Percentiles rank a stretch among this genome's conserved stretches.
phyloP scores from a whole-genome alignment of 2,329 filamentous ascomycete genomes.

The Colletotrichum spaethianum region DNA sequence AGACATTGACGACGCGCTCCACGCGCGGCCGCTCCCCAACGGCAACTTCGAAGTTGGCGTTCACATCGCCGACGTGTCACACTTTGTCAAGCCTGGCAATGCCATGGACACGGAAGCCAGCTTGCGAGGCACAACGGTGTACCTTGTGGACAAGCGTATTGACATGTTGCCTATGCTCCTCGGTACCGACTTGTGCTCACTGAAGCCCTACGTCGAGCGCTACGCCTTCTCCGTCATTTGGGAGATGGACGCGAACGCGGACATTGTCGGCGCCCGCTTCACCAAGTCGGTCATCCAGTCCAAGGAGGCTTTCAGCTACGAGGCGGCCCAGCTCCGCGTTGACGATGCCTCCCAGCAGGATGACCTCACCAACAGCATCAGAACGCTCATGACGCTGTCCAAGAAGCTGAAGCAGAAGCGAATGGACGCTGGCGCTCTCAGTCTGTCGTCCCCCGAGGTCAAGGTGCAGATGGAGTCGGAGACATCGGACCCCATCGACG shows the following conservation, averaged over 20 bases:
- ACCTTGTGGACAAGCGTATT: constrained; percentile 98
- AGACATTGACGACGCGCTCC: constrained; percentile 97
- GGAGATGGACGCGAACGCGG: constrained; percentile 89
- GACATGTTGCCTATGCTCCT: constrained; percentile 99
- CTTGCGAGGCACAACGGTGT: constrained; percentile 94
- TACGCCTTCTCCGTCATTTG: constrained; percentile 89
- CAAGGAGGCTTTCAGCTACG: constrained; percentile 97
- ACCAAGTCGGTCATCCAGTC: constrained; percentile 99
- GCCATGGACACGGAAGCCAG: constrained; percentile 98
- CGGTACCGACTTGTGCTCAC: constrained; percentile 94
- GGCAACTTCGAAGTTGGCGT: constrained; percentile 97
- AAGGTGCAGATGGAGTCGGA: constrained; percentile 96
- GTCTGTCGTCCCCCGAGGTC: constrained; percentile 97
- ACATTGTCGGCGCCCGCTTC: constrained; percentile 88
- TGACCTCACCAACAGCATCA: constrained; percentile 91
- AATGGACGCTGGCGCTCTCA: constrained; percentile 95
- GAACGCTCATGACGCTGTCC: constrained; percentile 87
- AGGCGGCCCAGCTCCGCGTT: constrained; percentile 93
- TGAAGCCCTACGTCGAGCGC: constrained; percentile 98
- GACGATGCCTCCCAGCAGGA: constrained; percentile 91
- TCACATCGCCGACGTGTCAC: constrained; percentile 98
- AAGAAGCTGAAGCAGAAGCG: constrained; percentile 95
- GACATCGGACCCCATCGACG: constrained; percentile 94
- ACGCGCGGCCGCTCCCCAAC: constrained; percentile 87
- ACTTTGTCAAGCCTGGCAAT: constrained; percentile 97